Percentiles rank a stretch among this genome's conserved stretches.
phyloP scores from a whole-genome alignment of 2,329 filamentous ascomycete species.

The Hypoxylon sp. region DNA sequence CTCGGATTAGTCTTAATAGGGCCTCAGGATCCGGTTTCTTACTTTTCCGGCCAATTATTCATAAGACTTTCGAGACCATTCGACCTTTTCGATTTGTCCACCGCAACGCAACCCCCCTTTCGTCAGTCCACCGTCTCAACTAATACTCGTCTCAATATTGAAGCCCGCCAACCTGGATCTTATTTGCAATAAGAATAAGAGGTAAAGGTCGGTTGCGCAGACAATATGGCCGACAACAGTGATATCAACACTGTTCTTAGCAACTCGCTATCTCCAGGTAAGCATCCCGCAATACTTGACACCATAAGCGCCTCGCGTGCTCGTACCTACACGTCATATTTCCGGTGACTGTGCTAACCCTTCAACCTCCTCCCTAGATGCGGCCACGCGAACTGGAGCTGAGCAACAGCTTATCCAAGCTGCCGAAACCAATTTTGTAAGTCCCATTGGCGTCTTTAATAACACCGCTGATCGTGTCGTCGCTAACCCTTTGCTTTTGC shows the following conservation, averaged over 20 bases:
- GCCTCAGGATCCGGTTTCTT: conserved; percentile 20
- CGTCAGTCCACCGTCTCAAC: conserved; percentile 28
- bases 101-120: conserved; percentile 29
- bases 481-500: conserved; percentile 41
- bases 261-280: conserved; percentile 96
- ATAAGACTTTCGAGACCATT: conserved; percentile 15
- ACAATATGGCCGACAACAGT: conserved; percentile 76
- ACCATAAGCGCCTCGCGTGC: conserved; percentile 32
- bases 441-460: conserved; percentile 49
- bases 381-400: conserved; percentile 87
- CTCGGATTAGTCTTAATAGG: conserved; percentile 48
- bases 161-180: conserved; percentile 39
- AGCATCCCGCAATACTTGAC: conserved; percentile 56
- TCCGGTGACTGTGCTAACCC: conserved; percentile 54
- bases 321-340: conserved; percentile 46
- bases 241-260: conserved; percentile 98
- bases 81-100: conserved; percentile 21
- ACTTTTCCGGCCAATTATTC: conserved; percentile 21
- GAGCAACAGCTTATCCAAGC: conserved; percentile 95
- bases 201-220: conserved; percentile 49
- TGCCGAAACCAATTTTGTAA: conserved; percentile 95
- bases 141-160: conserved; percentile 31
- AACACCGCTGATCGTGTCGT: conserved; percentile 12
- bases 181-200: conserved; percentile 20
- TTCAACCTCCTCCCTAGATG: conserved; percentile 72